These are phyloP conservation scores for Solanum paucissectum DNA, from an alignment of 257 asterid species.

Conservation along the genomic window DNA sequence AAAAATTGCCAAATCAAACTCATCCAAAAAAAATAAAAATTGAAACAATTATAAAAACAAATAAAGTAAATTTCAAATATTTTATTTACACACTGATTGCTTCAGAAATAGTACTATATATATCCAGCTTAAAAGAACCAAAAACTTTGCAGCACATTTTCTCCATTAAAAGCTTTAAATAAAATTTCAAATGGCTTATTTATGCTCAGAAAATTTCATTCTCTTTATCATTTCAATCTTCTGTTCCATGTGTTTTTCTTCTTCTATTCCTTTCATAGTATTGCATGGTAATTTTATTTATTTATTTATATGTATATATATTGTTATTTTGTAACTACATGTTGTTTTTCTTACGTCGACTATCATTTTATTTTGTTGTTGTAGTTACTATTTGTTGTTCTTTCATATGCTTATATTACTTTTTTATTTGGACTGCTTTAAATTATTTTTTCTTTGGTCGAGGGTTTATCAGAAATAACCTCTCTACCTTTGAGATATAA, in stretches of 20 bases:
- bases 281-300: conserved; percentile 9
- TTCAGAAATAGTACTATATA: not conserved
- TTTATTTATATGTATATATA: not conserved
- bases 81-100: not conserved
- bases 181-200: not conserved
- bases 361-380: not conserved
- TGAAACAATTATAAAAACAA: not conserved
- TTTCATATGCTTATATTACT: not conserved
- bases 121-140: not conserved
- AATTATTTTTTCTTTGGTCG: not conserved
- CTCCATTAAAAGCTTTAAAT: not conserved
- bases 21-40: not conserved
- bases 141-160: not conserved
- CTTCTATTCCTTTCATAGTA: conserved; percentile 18
- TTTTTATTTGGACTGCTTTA: not conserved
- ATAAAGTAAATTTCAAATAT: not conserved
- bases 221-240: not conserved
- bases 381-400: not conserved
- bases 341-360: not conserved
- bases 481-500: fast-evolving
- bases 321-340: not conserved
- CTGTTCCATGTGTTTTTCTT: not conserved
- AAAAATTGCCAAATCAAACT: not conserved
- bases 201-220: not conserved
- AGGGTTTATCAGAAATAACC: fast-evolving